A percentile compares a stretch with the other conserved stretches of the same genome.
These are phyloP conservation scores for Chrysopogon serrulatus DNA, from an alignment of 176 grass and related monocot species.

Conservation along the genomic window DNA sequence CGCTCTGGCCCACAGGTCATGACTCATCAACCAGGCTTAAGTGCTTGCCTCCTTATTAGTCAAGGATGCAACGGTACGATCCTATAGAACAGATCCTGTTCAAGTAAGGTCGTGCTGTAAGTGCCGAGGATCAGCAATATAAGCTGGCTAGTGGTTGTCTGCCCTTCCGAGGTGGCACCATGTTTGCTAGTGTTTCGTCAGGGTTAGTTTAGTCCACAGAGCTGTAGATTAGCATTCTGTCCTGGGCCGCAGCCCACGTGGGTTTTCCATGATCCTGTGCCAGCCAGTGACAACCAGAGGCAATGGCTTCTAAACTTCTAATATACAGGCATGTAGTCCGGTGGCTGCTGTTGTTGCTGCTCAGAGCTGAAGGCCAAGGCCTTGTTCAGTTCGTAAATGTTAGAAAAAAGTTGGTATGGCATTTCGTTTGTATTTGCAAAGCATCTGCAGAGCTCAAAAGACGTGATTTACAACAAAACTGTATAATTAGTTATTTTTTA, in stretches of 20 bases:
- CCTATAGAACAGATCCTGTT: constrained; percentile 45
- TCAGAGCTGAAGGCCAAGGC: neutral
- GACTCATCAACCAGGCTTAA: constrained; percentile 31
- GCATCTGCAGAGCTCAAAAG: too few relatives aligned
- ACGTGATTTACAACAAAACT: too few relatives aligned
- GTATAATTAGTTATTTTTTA: too few relatives aligned
- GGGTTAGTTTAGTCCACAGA: neutral
- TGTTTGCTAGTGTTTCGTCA: neutral
- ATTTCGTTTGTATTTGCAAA: too few relatives aligned
- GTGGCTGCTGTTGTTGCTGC: neutral
- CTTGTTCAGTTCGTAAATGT: too few relatives aligned
- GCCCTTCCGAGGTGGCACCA: neutral
- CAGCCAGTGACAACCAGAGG: neutral
- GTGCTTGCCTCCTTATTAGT: constrained; percentile 37
- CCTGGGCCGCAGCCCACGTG: neutral
- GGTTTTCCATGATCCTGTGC: neutral
- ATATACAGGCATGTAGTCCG: too few relatives aligned
- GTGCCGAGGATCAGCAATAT: fast-evolving
- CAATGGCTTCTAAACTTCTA: too few relatives aligned
- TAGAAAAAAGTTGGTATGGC: too few relatives aligned
- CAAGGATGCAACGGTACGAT: constrained; percentile 12
- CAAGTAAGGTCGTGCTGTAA: constrained; percentile 11
- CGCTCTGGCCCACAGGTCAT: constrained; percentile 32
- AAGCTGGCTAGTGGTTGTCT: fast-evolving
- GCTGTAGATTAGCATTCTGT: neutral